Evolutionary conservation across 345 rosid species (phyloP).

Genomic region (Diplotaxis tenuifolia): DNA sequence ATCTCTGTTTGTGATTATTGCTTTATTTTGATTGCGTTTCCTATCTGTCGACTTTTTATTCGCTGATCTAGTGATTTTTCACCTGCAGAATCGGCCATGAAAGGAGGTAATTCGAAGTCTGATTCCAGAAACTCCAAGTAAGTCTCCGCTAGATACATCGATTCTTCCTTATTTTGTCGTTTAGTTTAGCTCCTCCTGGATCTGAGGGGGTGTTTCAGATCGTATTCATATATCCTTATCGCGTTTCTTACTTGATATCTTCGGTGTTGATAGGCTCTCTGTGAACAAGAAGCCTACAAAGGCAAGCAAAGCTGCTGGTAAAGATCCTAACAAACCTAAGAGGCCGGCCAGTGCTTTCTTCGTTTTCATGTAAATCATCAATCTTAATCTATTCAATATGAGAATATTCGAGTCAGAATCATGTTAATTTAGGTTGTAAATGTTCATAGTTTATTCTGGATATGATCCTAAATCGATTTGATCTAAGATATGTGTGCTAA

Average conservation of each 20-base stretch:
- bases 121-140: background rate
- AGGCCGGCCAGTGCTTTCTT: slow-evolving; percentile 78
- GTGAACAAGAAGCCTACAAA: slow-evolving; percentile 72
- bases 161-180: background rate
- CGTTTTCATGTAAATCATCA: slow-evolving; percentile 84
- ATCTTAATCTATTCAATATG: too few species aligned
- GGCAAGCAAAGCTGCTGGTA: slow-evolving; percentile 48
- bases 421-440: background rate
- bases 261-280: slow-evolving; percentile 53
- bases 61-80: background rate
- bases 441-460: background rate
- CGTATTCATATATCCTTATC: background rate
- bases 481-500: background rate
- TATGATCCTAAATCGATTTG: background rate
- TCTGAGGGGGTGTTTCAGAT: background rate
- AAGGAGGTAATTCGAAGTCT: background rate
- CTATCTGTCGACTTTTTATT: background rate
- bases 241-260: background rate
- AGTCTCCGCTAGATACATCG: background rate
- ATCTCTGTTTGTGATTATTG: background rate
- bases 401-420: background rate
- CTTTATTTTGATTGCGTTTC: background rate
- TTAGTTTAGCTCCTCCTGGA: background rate
- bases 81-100: background rate
- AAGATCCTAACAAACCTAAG: slow-evolving; percentile 75